Evolutionary conservation across 2,329 filamentous ascomycete species (phyloP).

Genomic region (Colletotrichum gigasporum): DNA sequence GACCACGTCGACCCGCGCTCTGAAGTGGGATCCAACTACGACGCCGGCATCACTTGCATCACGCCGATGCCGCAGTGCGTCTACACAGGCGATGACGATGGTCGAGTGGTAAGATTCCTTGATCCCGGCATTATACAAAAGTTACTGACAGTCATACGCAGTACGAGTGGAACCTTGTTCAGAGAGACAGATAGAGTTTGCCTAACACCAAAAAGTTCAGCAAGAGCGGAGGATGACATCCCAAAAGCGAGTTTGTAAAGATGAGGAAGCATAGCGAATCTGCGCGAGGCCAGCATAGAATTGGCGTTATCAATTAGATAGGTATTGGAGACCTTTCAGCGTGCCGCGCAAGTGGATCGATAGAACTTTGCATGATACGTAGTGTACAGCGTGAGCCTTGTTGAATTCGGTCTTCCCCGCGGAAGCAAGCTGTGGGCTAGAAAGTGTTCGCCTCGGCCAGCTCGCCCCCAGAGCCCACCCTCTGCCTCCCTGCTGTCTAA

Average conservation of each 20-base stretch:
- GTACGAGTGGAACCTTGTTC: conserved; percentile 73
- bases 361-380: conserved; percentile 11
- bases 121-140: fast-evolving
- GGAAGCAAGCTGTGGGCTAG: neutral
- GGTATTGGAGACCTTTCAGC: neutral
- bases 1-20: conserved; percentile 80
- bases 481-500: conserved; percentile 15
- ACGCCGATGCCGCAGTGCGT: conserved; percentile 83
- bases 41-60: conserved; percentile 85
- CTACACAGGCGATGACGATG: conserved; percentile 95
- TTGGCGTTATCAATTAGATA: conserved; percentile 17
- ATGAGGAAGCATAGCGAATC: conserved; percentile 30
- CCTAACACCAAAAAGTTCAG: neutral
- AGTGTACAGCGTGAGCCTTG: conserved; percentile 23
- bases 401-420: neutral
- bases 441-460: neutral
- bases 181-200: conserved; percentile 62
- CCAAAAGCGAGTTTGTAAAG: conserved; percentile 30
- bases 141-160: conserved; percentile 39
- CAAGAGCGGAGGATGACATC: neutral
- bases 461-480: neutral
- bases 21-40: conserved; percentile 65
- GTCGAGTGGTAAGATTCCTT: conserved; percentile 74
- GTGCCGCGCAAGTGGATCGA: conserved; percentile 2
- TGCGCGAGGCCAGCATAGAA: conserved; percentile 23